Evolutionary conservation across 2,329 filamentous ascomycete genomes (phyloP).

Genomic region (Aquanectria penicillioides): DNA sequence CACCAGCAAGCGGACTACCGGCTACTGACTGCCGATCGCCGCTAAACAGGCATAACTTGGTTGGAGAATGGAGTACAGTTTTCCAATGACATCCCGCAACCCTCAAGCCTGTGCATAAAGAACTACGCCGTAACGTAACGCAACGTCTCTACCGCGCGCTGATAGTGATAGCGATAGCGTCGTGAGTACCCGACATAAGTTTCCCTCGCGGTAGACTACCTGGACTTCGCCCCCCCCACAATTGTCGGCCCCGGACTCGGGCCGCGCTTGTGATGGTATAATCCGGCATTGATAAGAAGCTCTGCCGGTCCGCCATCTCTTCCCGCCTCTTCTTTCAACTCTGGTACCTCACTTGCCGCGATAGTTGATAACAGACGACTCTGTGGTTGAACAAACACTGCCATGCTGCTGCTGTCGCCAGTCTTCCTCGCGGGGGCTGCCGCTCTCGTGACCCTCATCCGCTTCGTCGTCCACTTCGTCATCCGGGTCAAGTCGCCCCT

Average conservation of each 20-base stretch:
- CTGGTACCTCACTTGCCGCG: background rate
- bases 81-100: too few species aligned
- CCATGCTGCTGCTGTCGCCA: slow-evolving; percentile 45
- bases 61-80: too few species aligned
- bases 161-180: background rate
- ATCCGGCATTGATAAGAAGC: slow-evolving; percentile 33
- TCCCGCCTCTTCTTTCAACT: background rate
- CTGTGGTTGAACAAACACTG: too few species aligned
- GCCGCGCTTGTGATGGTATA: slow-evolving; percentile 22
- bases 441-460: slow-evolving; percentile 37
- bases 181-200: background rate
- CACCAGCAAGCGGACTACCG: background rate
- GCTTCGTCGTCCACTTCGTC: slow-evolving; percentile 41
- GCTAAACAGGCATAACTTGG: too few species aligned
- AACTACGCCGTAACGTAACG: background rate
- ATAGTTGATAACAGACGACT: too few species aligned
- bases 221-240: slow-evolving; percentile 24
- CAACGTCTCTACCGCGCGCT: background rate
- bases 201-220: too few species aligned
- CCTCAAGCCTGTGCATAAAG: background rate
- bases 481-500: slow-evolving; percentile 47
- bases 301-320: background rate
- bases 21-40: background rate
- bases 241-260: slow-evolving; percentile 21
- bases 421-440: slow-evolving; percentile 35